Evolutionary conservation across 1,284 basidiomycete genomes (phyloP).

Genomic region (Erythrobasidium hasegawianum): DNA sequence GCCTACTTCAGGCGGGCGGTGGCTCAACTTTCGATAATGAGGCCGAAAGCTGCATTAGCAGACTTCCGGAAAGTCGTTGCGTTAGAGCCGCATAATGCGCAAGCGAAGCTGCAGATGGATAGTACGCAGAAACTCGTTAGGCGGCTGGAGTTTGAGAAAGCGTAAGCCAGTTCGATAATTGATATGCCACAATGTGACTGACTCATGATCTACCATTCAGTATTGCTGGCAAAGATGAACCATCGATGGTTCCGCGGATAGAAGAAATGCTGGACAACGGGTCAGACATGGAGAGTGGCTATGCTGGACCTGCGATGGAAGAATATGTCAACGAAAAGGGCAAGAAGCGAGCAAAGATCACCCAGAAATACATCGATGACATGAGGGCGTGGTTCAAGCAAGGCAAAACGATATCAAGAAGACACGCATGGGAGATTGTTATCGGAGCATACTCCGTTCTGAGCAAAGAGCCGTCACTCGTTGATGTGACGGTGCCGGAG

Average conservation of each 20-base stretch:
- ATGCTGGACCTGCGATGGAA: conserved; percentile 63
- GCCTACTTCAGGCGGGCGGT: conserved; percentile 68
- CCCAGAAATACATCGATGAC: conserved; percentile 69
- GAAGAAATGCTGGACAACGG: conserved; percentile 74
- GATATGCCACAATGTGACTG: not conserved
- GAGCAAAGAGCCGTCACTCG: conserved; percentile 72
- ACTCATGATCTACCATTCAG: conserved; percentile 57
- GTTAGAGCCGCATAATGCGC: conserved; percentile 83
- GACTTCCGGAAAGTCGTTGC: conserved; percentile 82
- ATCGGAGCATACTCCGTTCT: conserved; percentile 78
- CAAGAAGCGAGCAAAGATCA: conserved; percentile 58
- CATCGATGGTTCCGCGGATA: conserved; percentile 57
- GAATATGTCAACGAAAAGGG: conserved; percentile 55
- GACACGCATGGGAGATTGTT: conserved; percentile 90
- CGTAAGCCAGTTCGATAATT: conserved; percentile 36
- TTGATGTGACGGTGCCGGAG: conserved; percentile 70
- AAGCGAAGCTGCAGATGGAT: conserved; percentile 73
- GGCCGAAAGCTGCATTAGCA: conserved; percentile 72
- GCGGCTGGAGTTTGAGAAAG: conserved; percentile 48
- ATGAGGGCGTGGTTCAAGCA: conserved; percentile 93
- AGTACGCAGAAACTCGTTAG: conserved; percentile 86
- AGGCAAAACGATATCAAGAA: conserved; percentile 71
- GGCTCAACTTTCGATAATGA: conserved; percentile 84
- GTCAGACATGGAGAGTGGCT: conserved; percentile 61
- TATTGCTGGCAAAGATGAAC: conserved; percentile 82